These are phyloP conservation scores for Coffea eugenioides DNA, from an alignment of 257 asterid genomes.

Conservation along the genomic window DNA sequence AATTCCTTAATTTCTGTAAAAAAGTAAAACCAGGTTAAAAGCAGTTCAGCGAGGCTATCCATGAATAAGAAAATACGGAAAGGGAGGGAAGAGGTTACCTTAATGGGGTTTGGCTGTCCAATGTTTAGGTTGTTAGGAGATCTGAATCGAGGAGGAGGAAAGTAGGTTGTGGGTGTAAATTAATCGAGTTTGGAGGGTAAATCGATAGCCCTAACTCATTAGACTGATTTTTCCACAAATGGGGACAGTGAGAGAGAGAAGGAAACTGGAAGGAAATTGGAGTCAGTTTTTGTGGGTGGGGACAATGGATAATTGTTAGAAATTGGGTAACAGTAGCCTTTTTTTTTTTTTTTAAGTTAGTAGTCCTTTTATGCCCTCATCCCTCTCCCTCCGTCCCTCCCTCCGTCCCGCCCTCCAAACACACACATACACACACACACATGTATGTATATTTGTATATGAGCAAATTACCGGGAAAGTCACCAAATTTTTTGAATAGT, in stretches of 20 bases:
- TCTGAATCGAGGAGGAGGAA: slow-evolving; percentile 1
- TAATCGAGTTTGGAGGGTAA: slow-evolving; percentile 5
- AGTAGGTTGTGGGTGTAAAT: slow-evolving; percentile 20
- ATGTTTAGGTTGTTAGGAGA: not conserved
- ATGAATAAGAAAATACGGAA: not conserved
- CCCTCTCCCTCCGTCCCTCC: no score
- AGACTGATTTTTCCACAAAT: not conserved
- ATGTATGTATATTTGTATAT: no score
- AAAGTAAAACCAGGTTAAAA: not conserved
- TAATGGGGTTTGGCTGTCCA: not conserved
- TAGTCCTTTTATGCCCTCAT: no score
- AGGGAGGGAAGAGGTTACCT: slow-evolving; percentile 15
- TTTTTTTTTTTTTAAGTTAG: no score
- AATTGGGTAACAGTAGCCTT: no score
- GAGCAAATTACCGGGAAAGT: no score
- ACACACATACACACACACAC: no score
- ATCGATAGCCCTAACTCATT: slow-evolving; percentile 4
- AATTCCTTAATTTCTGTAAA: not conserved
- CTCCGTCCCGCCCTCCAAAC: no score
- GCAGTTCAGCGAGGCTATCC: not conserved
- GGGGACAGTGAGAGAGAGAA: not conserved
- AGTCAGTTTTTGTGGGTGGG: no score
- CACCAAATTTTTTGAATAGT: no score
- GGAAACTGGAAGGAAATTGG: not conserved
- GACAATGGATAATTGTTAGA: no score